Conservation (phyloP, 768 basidiomycete genomes). For the Leccinum uliginosum region DNA sequence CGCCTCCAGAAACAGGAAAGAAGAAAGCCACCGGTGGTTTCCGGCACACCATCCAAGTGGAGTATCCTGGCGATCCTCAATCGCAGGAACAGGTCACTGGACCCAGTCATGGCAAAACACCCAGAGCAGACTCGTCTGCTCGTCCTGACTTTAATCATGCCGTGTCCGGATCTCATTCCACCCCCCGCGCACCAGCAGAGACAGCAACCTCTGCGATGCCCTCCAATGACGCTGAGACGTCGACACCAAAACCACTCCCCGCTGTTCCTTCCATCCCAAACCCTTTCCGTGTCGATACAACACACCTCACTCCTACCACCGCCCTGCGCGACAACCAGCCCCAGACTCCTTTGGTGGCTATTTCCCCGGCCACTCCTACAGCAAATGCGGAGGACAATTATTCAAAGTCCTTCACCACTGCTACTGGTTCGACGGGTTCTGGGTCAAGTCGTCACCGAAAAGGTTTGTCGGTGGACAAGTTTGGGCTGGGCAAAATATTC, state of each 20-base stretch:
- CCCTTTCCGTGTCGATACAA: conserved; percentile 18
- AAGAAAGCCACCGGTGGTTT: conserved; percentile 46
- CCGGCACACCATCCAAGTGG: conserved; percentile 94
- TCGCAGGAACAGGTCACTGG: conserved; percentile 22
- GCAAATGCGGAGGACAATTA: conserved; percentile 26
- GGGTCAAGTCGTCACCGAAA: conserved; percentile 54
- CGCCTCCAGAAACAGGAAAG: conserved; percentile 41
- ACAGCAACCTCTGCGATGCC: conserved; percentile 13
- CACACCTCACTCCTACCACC: conserved; percentile 20
- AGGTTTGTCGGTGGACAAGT: conserved; percentile 74
- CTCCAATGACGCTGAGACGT: conserved; percentile 7
- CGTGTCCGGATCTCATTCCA: conserved; percentile 11
- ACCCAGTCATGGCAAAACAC: conserved; percentile 19
- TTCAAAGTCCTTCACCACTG: conserved; percentile 25
- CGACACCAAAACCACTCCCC: conserved; percentile 29
- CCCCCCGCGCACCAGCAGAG: conserved; percentile 9
- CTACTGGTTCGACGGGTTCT: conserved; percentile 34
- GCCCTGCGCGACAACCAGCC: conserved; percentile 27
- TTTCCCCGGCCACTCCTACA: conserved; percentile 42
- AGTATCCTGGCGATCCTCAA: conserved; percentile 65
- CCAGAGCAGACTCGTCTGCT: conserved; percentile 14
- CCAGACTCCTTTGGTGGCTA: conserved; percentile 28
- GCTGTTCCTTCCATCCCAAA: conserved; percentile 20
- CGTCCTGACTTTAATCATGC: conserved; percentile 15
- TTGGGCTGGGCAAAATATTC: conserved; percentile 75